Conservation (phyloP, 106 monocot genomes). For the Gastrodia elata region DNA sequence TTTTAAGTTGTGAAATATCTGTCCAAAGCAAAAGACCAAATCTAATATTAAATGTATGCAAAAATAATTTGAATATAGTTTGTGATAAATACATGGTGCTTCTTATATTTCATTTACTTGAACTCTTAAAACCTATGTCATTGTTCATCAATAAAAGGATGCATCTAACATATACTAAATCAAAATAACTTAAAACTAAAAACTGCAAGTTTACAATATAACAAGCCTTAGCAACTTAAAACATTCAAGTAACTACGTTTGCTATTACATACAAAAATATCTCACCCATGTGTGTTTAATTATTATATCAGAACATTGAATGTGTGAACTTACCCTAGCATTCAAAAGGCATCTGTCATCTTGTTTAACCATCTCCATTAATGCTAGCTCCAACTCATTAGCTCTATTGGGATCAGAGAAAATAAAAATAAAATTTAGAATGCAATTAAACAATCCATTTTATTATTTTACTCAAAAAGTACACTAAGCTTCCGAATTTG, state of each 20-base stretch:
- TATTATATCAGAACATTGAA: background rate
- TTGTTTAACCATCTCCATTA: slow-evolving; percentile 99
- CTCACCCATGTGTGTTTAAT: background rate
- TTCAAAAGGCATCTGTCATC: slow-evolving; percentile 83
- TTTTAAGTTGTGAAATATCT: background rate
- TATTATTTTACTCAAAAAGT: background rate
- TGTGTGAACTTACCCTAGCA: slow-evolving; percentile 43
- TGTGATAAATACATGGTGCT: background rate
- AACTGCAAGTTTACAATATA: background rate
- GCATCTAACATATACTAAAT: background rate
- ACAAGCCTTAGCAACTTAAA: background rate
- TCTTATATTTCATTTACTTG: background rate
- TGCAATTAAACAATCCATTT: background rate
- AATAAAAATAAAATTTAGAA: background rate
- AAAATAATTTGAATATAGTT: background rate
- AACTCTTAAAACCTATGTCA: background rate
- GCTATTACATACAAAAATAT: background rate
- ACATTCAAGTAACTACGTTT: background rate
- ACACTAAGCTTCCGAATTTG: background rate
- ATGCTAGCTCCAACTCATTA: slow-evolving; percentile 82
- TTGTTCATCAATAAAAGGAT: background rate
- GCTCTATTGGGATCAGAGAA: slow-evolving; percentile 29
- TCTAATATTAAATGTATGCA: background rate
- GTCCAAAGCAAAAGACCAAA: background rate
- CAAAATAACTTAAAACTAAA: slow-evolving; percentile 1